Conservation (phyloP, 495 filamentous ascomycete species). For the Friedmanniomyces endolithicus region DNA sequence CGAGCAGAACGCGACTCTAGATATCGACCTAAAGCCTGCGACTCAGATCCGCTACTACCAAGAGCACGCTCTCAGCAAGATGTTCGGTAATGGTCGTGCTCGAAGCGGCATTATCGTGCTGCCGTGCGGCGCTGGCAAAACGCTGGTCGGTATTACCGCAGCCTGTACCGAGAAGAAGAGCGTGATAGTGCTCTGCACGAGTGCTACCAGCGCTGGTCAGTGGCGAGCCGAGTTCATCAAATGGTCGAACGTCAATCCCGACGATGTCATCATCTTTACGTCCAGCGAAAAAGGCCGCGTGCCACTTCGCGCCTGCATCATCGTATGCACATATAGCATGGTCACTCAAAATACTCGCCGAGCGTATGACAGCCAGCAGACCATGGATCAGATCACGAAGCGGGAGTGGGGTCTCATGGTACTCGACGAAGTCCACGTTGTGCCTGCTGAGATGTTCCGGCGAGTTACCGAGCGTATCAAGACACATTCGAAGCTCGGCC, state of each 20-base stretch:
- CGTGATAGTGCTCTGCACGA: slow-evolving; percentile 87
- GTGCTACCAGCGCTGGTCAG: slow-evolving; percentile 94
- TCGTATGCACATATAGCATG: slow-evolving; percentile 98
- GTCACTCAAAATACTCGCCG: slow-evolving; percentile 76
- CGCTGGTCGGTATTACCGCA: slow-evolving; percentile 89
- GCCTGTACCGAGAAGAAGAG: slow-evolving; percentile 96
- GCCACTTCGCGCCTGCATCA: slow-evolving; percentile 78
- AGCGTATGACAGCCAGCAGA: slow-evolving; percentile 86
- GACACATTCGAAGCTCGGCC: slow-evolving; percentile 88
- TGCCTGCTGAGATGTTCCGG: slow-evolving; percentile 89
- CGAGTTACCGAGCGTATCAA: slow-evolving; percentile 84
- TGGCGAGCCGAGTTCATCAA: slow-evolving; percentile 94
- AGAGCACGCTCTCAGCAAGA: slow-evolving; percentile 92
- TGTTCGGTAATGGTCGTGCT: slow-evolving; percentile 96
- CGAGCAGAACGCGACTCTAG: slow-evolving; percentile 70
- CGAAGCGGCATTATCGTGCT: slow-evolving; percentile 96
- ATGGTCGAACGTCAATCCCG: slow-evolving; percentile 93
- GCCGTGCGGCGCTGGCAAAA: slow-evolving; percentile 95
- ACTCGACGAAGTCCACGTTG: slow-evolving; percentile 96
- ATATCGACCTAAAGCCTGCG: slow-evolving; percentile 78
- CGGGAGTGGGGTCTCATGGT: slow-evolving; percentile 98
- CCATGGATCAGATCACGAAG: slow-evolving; percentile 89
- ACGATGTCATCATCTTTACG: slow-evolving; percentile 89
- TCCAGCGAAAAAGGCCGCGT: slow-evolving; percentile 88
- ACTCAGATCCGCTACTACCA: slow-evolving; percentile 86